Conservation (phyloP, 495 filamentous ascomycete genomes). For the Xylaria telfairii region DNA sequence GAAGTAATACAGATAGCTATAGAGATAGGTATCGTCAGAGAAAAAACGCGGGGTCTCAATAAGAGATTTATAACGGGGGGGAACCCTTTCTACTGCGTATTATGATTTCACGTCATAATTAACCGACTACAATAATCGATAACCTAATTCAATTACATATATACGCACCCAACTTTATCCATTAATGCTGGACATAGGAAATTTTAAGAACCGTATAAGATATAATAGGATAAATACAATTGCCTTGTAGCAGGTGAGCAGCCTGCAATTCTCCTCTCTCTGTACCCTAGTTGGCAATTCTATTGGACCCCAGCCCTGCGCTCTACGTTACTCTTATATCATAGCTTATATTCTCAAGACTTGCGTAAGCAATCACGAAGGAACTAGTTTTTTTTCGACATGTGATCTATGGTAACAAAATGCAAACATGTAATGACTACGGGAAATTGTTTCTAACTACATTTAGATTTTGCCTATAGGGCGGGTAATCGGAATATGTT, state of each 20-base stretch:
- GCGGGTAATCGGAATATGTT: background rate
- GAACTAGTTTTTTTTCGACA: background rate
- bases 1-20: too few relatives aligned
- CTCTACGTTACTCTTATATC: background rate
- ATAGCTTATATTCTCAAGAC: background rate
- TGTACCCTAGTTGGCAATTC: background rate
- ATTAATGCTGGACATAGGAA: too few relatives aligned
- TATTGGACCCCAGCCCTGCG: background rate
- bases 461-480: background rate
- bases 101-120: background rate
- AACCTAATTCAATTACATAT: background rate
- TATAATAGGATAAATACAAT: background rate
- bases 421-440: background rate
- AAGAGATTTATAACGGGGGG: background rate
- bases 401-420: background rate
- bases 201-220: background rate
- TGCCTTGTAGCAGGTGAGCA: background rate
- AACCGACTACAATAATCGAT: too few relatives aligned
- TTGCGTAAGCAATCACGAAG: background rate
- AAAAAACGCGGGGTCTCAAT: background rate
- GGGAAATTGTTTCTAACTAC: constrained; percentile 3
- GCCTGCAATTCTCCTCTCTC: background rate
- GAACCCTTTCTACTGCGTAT: too few relatives aligned
- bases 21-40: background rate
- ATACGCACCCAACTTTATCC: too few relatives aligned